Evolutionary conservation across 345 rosid species (phyloP).

Genomic region (Salix arbutifolia): DNA sequence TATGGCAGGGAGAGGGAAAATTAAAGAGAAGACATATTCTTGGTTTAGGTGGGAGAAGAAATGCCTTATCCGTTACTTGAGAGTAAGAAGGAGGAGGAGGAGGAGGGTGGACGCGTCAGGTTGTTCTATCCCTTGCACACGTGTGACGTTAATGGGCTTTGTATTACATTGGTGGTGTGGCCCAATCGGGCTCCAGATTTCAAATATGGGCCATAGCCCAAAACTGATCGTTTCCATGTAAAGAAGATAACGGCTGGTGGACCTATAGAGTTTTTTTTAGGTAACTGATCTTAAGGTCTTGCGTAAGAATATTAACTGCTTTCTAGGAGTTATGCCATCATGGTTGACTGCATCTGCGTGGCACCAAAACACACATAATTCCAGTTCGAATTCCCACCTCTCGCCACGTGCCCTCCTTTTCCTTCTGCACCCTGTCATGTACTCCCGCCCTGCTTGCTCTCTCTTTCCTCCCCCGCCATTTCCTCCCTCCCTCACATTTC

Average conservation of each 20-base stretch:
- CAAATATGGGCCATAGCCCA: too few species aligned
- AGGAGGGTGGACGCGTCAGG: background rate
- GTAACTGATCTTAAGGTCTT: background rate
- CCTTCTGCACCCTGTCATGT: background rate
- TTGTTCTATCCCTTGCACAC: too few species aligned
- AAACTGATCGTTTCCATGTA: too few species aligned
- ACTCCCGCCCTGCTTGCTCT: background rate
- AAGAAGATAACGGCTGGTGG: too few species aligned
- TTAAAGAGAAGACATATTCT: background rate
- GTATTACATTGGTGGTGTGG: background rate
- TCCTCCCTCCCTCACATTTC: constrained; percentile 39
- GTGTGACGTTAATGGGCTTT: background rate
- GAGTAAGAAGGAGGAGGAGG: background rate
- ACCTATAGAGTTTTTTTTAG: too few species aligned
- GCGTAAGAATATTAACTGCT: background rate
- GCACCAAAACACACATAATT: background rate
- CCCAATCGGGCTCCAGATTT: background rate
- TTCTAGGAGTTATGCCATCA: background rate
- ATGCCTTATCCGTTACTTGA: constrained; percentile 13
- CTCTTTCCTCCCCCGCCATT: constrained; percentile 50
- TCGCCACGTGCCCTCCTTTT: constrained; percentile 7
- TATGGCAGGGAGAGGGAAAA: background rate
- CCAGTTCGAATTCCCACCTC: background rate
- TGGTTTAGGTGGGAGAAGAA: background rate
- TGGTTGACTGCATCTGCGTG: constrained; percentile 11